phyloP scores from a whole-genome alignment of 805 yeast species.

The Candida railenensis region DNA sequence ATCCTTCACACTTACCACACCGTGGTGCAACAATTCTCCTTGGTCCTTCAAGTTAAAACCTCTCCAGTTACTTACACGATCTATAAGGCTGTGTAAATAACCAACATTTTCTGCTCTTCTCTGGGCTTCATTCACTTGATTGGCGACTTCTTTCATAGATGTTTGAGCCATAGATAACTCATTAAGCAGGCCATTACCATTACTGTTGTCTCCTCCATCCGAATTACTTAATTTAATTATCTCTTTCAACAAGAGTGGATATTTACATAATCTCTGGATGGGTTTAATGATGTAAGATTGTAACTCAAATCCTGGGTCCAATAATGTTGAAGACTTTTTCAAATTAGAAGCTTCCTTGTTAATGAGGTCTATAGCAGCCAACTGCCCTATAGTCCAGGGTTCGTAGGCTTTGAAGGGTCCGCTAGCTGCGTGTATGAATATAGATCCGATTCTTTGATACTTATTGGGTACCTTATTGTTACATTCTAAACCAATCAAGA shows the following conservation, averaged over 20 bases:
- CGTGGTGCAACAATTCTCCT: constrained; percentile 82
- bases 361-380: constrained; percentile 81
- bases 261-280: constrained; percentile 92
- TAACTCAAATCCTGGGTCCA: constrained; percentile 84
- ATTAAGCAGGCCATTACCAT: constrained; percentile 38
- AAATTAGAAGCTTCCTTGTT: constrained; percentile 60
- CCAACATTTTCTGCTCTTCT: constrained; percentile 85
- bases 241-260: constrained; percentile 80
- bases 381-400: constrained; percentile 91
- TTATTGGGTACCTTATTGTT: constrained; percentile 72
- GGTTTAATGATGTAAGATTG: constrained; percentile 91
- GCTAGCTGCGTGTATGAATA: constrained; percentile 77
- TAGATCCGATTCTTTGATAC: constrained; percentile 83
- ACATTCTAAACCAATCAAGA: constrained; percentile 85
- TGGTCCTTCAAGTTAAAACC: constrained; percentile 77
- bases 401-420: constrained; percentile 86
- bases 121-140: constrained; percentile 89
- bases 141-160: constrained; percentile 80
- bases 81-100: constrained; percentile 63
- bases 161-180: constrained; percentile 72
- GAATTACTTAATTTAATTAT: constrained; percentile 57
- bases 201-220: constrained; percentile 8
- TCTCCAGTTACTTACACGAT: constrained; percentile 86
- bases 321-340: constrained; percentile 51
- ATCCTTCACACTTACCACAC: constrained; percentile 67